Evolutionary conservation across 2,329 filamentous ascomycete genomes (phyloP).

Genomic region (Fusarium temperatum): DNA sequence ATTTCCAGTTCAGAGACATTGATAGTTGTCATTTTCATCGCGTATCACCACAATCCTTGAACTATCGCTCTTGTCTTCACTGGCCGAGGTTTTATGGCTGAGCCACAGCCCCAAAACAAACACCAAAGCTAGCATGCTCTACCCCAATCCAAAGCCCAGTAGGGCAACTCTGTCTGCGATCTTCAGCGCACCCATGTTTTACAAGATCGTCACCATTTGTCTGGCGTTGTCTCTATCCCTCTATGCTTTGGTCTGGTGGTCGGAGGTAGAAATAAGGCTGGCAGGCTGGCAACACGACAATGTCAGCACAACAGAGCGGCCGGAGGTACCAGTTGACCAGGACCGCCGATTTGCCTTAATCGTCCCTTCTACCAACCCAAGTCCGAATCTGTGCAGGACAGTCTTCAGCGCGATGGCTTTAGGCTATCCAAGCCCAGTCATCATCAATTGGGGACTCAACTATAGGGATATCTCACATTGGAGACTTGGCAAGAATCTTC

Average conservation of each 20-base stretch:
- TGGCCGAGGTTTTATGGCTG: neutral
- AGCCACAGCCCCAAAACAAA: neutral
- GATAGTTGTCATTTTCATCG: neutral
- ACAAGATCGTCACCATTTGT: neutral
- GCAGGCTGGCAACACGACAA: neutral
- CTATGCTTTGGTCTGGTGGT: neutral
- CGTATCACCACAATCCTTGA: accelerated
- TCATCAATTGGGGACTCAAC: neutral
- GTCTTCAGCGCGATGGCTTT: neutral
- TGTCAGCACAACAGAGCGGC: neutral
- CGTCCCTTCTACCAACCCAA: neutral
- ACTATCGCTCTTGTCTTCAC: neutral
- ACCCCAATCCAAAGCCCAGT: neutral
- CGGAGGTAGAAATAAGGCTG: neutral
- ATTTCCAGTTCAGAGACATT: neutral
- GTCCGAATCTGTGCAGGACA: neutral
- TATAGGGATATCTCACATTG: neutral
- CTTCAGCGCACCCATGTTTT: neutral
- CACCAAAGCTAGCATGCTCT: neutral
- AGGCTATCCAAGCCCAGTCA: neutral
- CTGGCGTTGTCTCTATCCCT: neutral
- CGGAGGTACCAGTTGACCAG: neutral
- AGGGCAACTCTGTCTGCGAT: neutral
- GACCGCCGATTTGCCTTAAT: neutral
- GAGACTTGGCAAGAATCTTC: neutral